Base-by-base conservation (phyloP, 495 filamentous ascomycete genomes). In the Tuber aestivum region DNA sequence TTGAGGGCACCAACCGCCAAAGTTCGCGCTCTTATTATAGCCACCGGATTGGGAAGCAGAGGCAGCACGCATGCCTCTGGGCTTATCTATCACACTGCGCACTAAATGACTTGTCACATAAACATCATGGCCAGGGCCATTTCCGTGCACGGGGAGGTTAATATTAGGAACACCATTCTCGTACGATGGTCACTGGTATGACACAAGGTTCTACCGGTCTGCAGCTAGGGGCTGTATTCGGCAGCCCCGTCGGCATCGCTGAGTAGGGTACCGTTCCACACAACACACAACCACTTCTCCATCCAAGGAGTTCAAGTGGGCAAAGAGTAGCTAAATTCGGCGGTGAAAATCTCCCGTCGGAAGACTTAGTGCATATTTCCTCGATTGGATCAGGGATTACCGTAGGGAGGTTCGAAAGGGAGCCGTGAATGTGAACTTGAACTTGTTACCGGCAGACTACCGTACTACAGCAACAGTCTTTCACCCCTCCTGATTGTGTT, bases 41-140 rank as follows among this genome's bases (percentile, higher is more conserved):
- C 50, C 27, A 27, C 50, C 50, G 50, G n/a, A 61, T 61, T 32
- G 50, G n/a, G 50, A 61, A n/a, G n/a, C 27, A 32, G 50, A 61
- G 3, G n/a, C 50, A 61, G 10, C 50, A 32, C 50, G 14, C 50
- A 61, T 16, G 2, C 21, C n/a, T 16, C n/a, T 14, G 50, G 50
- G n/a, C n/a, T 61, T 61, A 61, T 61, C 50, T 61, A 27, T 61
- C 50, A 61, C 50, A 61, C 12, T 61, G 50, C 50, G 50, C 50
- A 61, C 27, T 12, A 61, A 61, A 61, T 61, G 50, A 61, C 50
- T 61, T 61, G 50, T 61, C 50, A 61, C 50, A 27, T 16, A 61
- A 61, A 3, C n/a, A 61, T 61, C 50, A 32, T 1, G n/a, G n/a
- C 12, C 50, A 61, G 32, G 32, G n/a, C 32, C 16, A 61, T 61